These are phyloP conservation scores for Taphrina communis DNA, from an alignment of 1,139 yeast species.

Conservation along the genomic window DNA sequence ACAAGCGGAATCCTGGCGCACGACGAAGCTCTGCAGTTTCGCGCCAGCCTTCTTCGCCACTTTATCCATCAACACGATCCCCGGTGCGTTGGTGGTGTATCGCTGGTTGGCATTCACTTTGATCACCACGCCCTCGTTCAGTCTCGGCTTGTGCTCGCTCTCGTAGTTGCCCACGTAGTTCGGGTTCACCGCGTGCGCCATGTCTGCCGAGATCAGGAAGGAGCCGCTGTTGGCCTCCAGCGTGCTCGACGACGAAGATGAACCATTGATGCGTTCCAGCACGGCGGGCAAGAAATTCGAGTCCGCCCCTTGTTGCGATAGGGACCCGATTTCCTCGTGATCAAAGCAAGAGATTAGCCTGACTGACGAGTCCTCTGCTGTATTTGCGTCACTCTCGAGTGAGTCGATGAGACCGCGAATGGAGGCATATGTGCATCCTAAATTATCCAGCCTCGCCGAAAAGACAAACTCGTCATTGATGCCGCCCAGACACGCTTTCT, in stretches of 20 bases:
- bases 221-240: slow-evolving; percentile 77
- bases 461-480: slow-evolving; percentile 87
- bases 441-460: slow-evolving; percentile 91
- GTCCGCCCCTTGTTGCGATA: slow-evolving; percentile 95
- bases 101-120: slow-evolving; percentile 94
- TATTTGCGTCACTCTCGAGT: slow-evolving; percentile 49
- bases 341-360: slow-evolving; percentile 82
- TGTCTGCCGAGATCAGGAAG: slow-evolving; percentile 88
- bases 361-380: slow-evolving; percentile 60
- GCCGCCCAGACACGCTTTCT: slow-evolving; percentile 83
- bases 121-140: slow-evolving; percentile 90
- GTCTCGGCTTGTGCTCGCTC: slow-evolving; percentile 72
- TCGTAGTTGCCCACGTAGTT: slow-evolving; percentile 82
- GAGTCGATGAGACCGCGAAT: slow-evolving; percentile 71
- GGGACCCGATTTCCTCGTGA: slow-evolving; percentile 94
- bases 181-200: slow-evolving; percentile 97
- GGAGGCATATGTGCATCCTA: slow-evolving; percentile 59
- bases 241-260: slow-evolving; percentile 23
- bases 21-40: slow-evolving; percentile 72
- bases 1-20: slow-evolving; percentile 88
- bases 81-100: slow-evolving; percentile 91
- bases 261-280: slow-evolving; percentile 46
- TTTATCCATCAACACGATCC: slow-evolving; percentile 76
- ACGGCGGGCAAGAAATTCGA: slow-evolving; percentile 83
- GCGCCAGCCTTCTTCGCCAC: slow-evolving; percentile 70